A percentile compares a stretch with the other conserved stretches of the same genome.
These are phyloP conservation scores for Hirsutella rhossiliensis DNA, from an alignment of 2,329 filamentous ascomycete genomes.

Conservation along the genomic window DNA sequence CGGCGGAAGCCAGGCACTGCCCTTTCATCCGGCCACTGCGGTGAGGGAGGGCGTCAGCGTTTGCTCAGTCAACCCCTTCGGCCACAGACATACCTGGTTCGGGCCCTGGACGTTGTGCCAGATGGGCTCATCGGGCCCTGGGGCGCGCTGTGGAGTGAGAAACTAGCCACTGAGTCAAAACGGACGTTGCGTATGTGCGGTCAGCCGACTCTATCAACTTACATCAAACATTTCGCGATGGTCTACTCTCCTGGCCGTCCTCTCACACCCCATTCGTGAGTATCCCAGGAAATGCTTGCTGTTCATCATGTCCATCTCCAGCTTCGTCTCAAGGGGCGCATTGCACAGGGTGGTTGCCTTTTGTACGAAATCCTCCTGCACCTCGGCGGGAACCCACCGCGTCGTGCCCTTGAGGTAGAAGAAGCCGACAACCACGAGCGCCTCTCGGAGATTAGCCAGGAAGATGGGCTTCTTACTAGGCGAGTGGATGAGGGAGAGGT, in stretches of 20 bases:
- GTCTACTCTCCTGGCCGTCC: neutral
- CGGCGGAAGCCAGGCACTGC: neutral
- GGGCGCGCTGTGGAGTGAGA: neutral
- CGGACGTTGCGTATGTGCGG: neutral
- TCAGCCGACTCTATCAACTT: neutral
- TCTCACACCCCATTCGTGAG: neutral
- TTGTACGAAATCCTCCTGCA: neutral
- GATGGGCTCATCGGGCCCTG: neutral
- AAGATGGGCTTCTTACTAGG: neutral
- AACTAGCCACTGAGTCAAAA: neutral
- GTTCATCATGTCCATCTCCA: neutral
- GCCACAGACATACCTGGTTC: neutral
- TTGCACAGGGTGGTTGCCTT: neutral
- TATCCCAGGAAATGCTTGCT: neutral
- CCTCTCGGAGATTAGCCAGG: neutral
- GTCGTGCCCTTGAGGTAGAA: neutral
- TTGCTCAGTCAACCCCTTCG: neutral
- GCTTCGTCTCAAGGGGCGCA: neutral
- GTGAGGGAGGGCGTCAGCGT: neutral
- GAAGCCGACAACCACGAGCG: neutral
- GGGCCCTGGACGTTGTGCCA: neutral
- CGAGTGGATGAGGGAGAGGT: neutral
- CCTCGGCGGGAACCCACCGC: neutral
- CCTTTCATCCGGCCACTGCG: neutral
- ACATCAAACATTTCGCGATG: neutral